These are phyloP conservation scores for Flammula alnicola DNA, from an alignment of 1,284 basidiomycete species.

Conservation along the genomic window DNA sequence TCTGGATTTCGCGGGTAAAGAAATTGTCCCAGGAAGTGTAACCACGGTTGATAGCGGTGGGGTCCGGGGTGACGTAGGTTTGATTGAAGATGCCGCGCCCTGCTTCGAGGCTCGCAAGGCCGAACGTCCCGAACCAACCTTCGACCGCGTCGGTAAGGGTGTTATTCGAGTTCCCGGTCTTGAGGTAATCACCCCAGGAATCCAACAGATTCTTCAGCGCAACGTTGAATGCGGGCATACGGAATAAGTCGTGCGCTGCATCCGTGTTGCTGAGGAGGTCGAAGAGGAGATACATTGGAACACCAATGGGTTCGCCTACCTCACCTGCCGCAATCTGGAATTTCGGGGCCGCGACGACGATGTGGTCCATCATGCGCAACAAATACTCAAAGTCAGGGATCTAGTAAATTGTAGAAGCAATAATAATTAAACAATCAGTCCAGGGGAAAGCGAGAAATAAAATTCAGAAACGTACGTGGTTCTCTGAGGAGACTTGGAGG, in stretches of 20 bases:
- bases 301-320: slow-evolving; percentile 8
- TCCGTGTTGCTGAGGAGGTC: slow-evolving; percentile 15
- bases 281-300: slow-evolving; percentile 11
- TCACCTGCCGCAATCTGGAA: slow-evolving; percentile 4
- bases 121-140: slow-evolving; percentile 14
- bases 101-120: slow-evolving; percentile 4
- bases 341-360: slow-evolving; percentile 3
- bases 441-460: no score
- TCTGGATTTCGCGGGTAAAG: slow-evolving; percentile 42
- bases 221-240: slow-evolving; percentile 11
- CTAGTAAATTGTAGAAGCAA: no score
- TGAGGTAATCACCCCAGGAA: slow-evolving; percentile 11
- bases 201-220: slow-evolving; percentile 10
- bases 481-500: neutral
- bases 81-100: slow-evolving; percentile 1
- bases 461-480: neutral
- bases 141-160: slow-evolving; percentile 1
- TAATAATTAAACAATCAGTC: no score
- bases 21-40: slow-evolving; percentile 51
- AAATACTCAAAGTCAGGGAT: slow-evolving; percentile 9
- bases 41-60: slow-evolving; percentile 25
- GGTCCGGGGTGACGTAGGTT: slow-evolving; percentile 2
- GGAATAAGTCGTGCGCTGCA: slow-evolving; percentile 11
- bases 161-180: neutral
- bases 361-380: slow-evolving; percentile 2